Evolutionary conservation across 768 basidiomycete species (phyloP).

Genomic region (Auriculariales sp.): DNA sequence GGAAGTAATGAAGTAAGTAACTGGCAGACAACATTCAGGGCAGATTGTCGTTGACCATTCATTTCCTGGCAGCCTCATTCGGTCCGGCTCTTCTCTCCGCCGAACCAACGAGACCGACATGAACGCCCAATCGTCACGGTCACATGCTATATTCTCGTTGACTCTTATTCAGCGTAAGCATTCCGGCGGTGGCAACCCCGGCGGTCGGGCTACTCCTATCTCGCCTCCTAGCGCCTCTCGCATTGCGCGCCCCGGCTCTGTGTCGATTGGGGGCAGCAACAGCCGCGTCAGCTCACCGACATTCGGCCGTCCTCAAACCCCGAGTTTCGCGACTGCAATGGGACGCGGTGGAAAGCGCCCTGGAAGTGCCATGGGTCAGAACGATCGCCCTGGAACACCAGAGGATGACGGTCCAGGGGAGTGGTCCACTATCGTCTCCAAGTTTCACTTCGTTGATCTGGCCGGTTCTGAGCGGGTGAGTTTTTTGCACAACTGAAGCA

Average conservation of each 20-base stretch:
- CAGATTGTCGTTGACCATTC: background rate
- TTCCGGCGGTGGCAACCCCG: constrained; percentile 51
- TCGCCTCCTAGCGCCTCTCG: constrained; percentile 60
- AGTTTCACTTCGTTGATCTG: constrained; percentile 97
- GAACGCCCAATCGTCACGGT: constrained; percentile 96
- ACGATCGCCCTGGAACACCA: constrained; percentile 9
- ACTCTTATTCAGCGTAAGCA: constrained; percentile 86
- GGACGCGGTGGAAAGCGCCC: constrained; percentile 58
- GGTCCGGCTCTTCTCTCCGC: constrained; percentile 77
- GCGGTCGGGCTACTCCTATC: constrained; percentile 64
- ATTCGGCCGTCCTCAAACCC: constrained; percentile 62
- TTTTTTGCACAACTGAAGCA: constrained; percentile 6
- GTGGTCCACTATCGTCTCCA: constrained; percentile 83
- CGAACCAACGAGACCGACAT: constrained; percentile 96
- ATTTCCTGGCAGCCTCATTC: constrained; percentile 49
- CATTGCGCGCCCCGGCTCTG: constrained; percentile 69
- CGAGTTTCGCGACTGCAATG: constrained; percentile 66
- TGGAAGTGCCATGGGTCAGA: constrained; percentile 57
- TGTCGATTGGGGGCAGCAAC: constrained; percentile 33
- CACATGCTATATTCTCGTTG: constrained; percentile 97
- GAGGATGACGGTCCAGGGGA: constrained; percentile 56
- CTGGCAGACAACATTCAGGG: constrained; percentile 3
- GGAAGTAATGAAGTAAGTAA: constrained; percentile 91
- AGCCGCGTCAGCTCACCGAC: constrained; percentile 62
- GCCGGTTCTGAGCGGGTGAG: constrained; percentile 90